phyloP scores from a whole-genome alignment of 2,329 filamentous ascomycete genomes.

The Ceratocystis harringtonii region DNA sequence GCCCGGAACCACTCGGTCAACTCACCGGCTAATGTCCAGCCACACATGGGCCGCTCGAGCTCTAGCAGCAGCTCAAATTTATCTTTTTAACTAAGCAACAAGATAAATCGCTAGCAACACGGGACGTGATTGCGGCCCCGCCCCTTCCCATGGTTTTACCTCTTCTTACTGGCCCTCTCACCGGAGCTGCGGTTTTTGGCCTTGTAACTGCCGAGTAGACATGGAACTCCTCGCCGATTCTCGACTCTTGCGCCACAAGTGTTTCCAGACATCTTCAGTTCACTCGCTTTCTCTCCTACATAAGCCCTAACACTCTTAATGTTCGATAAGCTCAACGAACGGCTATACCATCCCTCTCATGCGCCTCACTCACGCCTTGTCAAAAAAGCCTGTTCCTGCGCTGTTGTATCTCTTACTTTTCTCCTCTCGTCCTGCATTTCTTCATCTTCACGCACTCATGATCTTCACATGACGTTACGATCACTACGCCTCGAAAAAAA shows the following conservation, averaged over 20 bases:
- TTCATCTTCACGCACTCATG: background rate
- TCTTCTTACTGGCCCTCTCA: background rate
- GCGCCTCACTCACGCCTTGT: background rate
- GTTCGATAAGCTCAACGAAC: background rate
- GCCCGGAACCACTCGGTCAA: background rate
- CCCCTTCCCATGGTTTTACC: background rate
- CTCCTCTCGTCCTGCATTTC: background rate
- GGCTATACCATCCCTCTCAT: background rate
- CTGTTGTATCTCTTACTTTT: background rate
- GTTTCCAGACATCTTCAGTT: background rate
- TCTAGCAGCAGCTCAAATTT: conserved; percentile 41
- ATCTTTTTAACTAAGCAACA: conserved; percentile 36
- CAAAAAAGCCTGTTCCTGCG: background rate
- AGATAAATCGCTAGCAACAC: background rate
- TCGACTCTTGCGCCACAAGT: background rate
- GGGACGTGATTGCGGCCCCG: background rate
- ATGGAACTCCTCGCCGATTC: background rate
- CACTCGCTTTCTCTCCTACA: background rate
- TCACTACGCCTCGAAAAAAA: conserved; percentile 1
- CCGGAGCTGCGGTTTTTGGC: background rate
- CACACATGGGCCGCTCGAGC: conserved; percentile 14
- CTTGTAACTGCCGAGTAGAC: background rate
- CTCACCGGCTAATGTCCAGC: conserved; percentile 2
- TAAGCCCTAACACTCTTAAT: background rate
- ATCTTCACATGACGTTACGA: background rate